Evolutionary conservation across 495 filamentous ascomycete genomes (phyloP).

Genomic region (Xylaria bambusicola): DNA sequence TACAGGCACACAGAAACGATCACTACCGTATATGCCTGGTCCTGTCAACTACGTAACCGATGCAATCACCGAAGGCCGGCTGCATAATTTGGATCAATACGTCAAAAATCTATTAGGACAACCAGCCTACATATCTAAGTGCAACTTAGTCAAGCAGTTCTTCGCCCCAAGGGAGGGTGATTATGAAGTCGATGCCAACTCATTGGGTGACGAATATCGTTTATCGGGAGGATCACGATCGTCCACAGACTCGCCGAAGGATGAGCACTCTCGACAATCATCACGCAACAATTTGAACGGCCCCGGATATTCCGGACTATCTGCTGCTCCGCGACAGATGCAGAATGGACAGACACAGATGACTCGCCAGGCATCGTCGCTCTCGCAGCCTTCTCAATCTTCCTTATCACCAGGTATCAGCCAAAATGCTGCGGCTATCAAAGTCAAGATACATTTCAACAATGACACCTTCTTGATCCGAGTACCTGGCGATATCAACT

Average conservation of each 20-base stretch:
- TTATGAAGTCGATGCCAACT: constrained; percentile 80
- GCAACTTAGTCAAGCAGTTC: constrained; percentile 80
- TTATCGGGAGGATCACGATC: constrained; percentile 73
- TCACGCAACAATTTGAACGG: constrained; percentile 71
- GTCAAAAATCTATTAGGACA: constrained; percentile 87
- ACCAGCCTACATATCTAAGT: constrained; percentile 78
- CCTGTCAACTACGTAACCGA: constrained; percentile 98
- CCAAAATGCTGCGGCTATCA: constrained; percentile 56
- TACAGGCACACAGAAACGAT: constrained; percentile 71
- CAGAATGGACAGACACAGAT: constrained; percentile 62
- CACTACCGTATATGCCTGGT: constrained; percentile 96
- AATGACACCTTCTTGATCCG: constrained; percentile 90
- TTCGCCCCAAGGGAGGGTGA: constrained; percentile 89
- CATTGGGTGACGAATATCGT: constrained; percentile 66
- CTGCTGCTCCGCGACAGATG: constrained; percentile 58
- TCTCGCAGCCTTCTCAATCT: constrained; percentile 68
- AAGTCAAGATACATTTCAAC: constrained; percentile 92
- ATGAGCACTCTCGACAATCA: constrained; percentile 70
- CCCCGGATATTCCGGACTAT: constrained; percentile 54
- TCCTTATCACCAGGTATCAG: constrained; percentile 54
- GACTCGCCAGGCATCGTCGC: constrained; percentile 71
- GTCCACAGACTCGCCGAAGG: constrained; percentile 56
- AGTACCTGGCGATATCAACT: constrained; percentile 76
- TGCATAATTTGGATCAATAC: constrained; percentile 90
- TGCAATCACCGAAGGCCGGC: constrained; percentile 88